phyloP scores from a whole-genome alignment of 148 eudicot species.

The Rhododendron vialii region DNA sequence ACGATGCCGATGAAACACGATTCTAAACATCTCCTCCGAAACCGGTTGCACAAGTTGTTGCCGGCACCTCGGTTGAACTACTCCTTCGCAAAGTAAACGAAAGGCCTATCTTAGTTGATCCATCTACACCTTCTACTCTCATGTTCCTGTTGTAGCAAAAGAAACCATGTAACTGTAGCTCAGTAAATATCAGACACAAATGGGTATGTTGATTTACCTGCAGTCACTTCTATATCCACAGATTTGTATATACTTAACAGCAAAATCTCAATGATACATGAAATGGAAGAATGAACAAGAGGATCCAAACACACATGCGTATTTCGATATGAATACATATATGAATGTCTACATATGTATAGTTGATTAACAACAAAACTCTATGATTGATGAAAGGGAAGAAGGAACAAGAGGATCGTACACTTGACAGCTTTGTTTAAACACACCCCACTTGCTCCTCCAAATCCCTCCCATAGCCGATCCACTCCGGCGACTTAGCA shows the following conservation, averaged over 20 bases:
- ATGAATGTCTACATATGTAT: background rate
- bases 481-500: slow-evolving; percentile 21
- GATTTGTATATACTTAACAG: background rate
- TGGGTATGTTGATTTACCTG: background rate
- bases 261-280: background rate
- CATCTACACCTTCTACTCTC: slow-evolving; percentile 4
- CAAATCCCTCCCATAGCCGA: slow-evolving; percentile 6
- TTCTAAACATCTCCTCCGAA: background rate
- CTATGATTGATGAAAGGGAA: background rate
- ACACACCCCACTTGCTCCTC: slow-evolving; percentile 28
- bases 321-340: background rate
- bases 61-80: background rate
- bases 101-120: background rate
- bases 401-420: background rate
- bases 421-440: background rate
- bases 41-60: background rate
- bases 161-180: background rate
- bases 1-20: background rate
- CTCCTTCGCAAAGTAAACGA: background rate
- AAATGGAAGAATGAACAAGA: background rate
- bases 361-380: background rate
- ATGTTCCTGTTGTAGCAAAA: background rate
- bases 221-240: background rate
- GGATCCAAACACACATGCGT: background rate
- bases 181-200: background rate